phyloP scores from a whole-genome alignment of 139 green algal species.

The Chlorella ohadii region DNA sequence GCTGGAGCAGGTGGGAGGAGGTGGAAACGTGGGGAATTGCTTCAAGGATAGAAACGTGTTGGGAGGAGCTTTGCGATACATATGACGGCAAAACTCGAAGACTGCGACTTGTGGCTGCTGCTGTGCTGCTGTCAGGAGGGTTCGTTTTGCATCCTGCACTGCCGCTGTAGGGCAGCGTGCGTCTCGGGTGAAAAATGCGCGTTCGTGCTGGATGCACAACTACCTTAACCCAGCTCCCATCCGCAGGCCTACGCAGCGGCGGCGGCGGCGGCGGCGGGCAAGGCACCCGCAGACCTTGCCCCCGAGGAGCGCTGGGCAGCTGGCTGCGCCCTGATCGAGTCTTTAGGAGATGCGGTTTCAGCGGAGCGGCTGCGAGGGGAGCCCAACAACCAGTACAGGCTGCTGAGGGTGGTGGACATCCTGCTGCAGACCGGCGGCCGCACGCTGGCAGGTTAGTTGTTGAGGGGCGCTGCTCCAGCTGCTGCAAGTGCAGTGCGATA shows the following conservation, averaged over 20 bases:
- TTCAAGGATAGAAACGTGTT: too few relatives aligned
- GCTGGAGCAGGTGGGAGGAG: conserved; percentile 44
- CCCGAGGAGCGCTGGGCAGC: conserved; percentile 71
- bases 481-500: too few relatives aligned
- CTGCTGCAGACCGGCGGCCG: conserved; percentile 63
- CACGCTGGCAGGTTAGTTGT: conserved; percentile 38
- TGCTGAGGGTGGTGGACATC: conserved; percentile 82
- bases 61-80: too few relatives aligned
- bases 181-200: too few relatives aligned
- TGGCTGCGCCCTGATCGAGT: conserved; percentile 58
- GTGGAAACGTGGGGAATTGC: too few relatives aligned
- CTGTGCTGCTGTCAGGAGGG: too few relatives aligned
- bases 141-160: too few relatives aligned
- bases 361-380: conserved; percentile 67
- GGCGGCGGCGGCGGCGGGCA: background rate
- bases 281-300: background rate
- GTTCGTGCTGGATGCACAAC: too few relatives aligned
- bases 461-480: too few relatives aligned
- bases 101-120: too few relatives aligned
- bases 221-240: background rate
- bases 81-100: too few relatives aligned
- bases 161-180: too few relatives aligned
- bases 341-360: conserved; percentile 66
- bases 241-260: conserved; percentile 4
- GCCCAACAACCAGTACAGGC: conserved; percentile 93